phyloP scores from a whole-genome alignment of 352 stramenopile genomes.

The Bremia lactucae region DNA sequence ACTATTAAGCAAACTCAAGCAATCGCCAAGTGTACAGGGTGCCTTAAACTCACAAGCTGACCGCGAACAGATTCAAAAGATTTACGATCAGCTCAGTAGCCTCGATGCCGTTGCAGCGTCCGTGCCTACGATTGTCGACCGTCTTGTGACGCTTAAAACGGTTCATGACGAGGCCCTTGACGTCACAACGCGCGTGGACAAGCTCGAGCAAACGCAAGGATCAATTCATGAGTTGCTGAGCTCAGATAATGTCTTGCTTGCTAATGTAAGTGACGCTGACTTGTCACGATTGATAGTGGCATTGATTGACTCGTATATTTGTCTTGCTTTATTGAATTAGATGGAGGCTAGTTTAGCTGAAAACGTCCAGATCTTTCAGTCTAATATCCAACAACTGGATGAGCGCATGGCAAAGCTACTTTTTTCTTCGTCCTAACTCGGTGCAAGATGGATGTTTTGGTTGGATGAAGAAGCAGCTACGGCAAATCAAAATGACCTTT shows the following conservation, averaged over 20 bases:
- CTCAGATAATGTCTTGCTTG: slow-evolving; percentile 47
- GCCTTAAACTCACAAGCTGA: slow-evolving; percentile 49
- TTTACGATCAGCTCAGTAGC: slow-evolving; percentile 54
- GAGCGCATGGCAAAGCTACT: slow-evolving; percentile 53
- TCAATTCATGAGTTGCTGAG: slow-evolving; percentile 46
- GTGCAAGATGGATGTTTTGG: no score
- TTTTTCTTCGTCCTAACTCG: no score
- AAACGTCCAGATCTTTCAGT: slow-evolving; percentile 70
- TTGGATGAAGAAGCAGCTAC: no score
- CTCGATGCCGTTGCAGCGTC: slow-evolving; percentile 47
- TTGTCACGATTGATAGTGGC: background rate
- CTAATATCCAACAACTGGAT: slow-evolving; percentile 68
- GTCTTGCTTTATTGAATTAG: slow-evolving; percentile 15
- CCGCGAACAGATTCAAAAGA: slow-evolving; percentile 54
- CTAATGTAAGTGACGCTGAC: slow-evolving; percentile 41
- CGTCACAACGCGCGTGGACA: slow-evolving; percentile 35
- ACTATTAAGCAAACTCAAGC: slow-evolving; percentile 69
- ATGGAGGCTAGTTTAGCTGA: slow-evolving; percentile 63
- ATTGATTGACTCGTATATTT: slow-evolving; percentile 5
- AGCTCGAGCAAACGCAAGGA: slow-evolving; percentile 53
- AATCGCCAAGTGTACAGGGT: slow-evolving; percentile 47
- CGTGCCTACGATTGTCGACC: slow-evolving; percentile 60
- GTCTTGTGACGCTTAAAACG: slow-evolving; percentile 55
- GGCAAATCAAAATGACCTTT: no score
- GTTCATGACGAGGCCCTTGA: slow-evolving; percentile 59